Base-by-base conservation (phyloP, 345 rosid genomes). In the Salix koriyanagi region DNA sequence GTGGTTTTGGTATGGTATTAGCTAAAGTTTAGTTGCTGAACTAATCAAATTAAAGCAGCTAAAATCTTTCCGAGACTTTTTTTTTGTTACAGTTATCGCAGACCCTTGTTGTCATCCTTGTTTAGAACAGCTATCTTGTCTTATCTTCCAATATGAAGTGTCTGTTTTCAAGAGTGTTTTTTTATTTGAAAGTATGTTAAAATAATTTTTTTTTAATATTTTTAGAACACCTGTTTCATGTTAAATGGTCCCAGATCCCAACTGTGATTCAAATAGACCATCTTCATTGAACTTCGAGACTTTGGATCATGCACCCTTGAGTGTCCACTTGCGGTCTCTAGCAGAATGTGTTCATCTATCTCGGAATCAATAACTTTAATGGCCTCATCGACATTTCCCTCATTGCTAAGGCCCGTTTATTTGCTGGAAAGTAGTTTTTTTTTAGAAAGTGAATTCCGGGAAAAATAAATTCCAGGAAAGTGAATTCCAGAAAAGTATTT, bases 211-310 rank as follows among this genome's bases (percentile, higher is more conserved):
- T 28, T 28, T 28, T 30, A 3, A 3, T 32, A n/a, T 32, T 32
- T 32, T 32, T 26, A 26, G 26, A 32, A 32, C 34, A 32, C 34
- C 34, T 4, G 4, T 32, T 19, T 21, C 36, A 64, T 13, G 6
- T n/a, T 19, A 26, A 42, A 70, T 42, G 79, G 82, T 77, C 79
- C 82, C 84, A 71, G 34, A 75, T 28, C 77, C 70, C 77, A 77
- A 37, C 25, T 54, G 73, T 3, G 42, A 65, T 74, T 36, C 65
- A 64, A 37, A 8, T 42, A 54, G 77, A 75, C 73, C 82, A 71
- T 50, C 65, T 77, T 68, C 41, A 48, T 46, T 60, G 44, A 52
- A 67, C 28, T 72, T 67, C 21, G 46, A 39, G 56, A 67, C 36
- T 62, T 50, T 6, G 15, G 71, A 75, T 70, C 48, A 15, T 21